Base-by-base conservation (phyloP, 345 rosid species). In the Erucastrum elatum region DNA sequence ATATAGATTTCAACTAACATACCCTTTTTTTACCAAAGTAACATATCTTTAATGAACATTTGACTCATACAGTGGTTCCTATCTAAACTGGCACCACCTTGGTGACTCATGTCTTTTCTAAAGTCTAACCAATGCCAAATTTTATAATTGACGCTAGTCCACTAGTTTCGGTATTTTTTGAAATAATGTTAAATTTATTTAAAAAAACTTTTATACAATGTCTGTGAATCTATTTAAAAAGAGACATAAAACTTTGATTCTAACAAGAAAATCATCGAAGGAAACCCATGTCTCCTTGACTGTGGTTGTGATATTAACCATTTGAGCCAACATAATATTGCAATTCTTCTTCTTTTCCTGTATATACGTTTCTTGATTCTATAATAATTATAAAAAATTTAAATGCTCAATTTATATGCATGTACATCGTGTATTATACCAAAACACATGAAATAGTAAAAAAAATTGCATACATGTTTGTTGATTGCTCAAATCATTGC, bases 401-500 rank as follows among this genome's bases (percentile, higher is more conserved):
- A 64, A 12, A 71, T 16, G 56, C 71, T 64, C 8, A 55, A 15
- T 6, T 1, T 27, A 15, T 8, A 33, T 15, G 31, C 13, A 34
- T 3, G n/a, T 25, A 58, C 11, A 8, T 2, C 27, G 29, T 71
- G 15, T 1, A 64, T 17, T 60, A 29, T 27, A 35, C 6, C 55
- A 27, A 64, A 39, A 8, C 21, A 55, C 62, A 65, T 41, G 55
- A 44, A 66, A 58, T 64, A 31, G 65, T 63, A 39, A 61, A 55
- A 25, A 64, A 25, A 64, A 27, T 39, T 66, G 13, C 60, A 55
- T 33, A 77, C 6, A 65, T 56, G 76, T 21, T 62, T 17, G 30
- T 4, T 60, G 64, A 49, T 70, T 64, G 59, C 70, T 79, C 64
- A 80, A 80, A 80, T 80, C 71, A 80, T 80, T 70, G 75, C 75